These are phyloP conservation scores for Mortierella hygrophila DNA, from an alignment of 192 early-diverging fungal genomes.

Conservation along the genomic window DNA sequence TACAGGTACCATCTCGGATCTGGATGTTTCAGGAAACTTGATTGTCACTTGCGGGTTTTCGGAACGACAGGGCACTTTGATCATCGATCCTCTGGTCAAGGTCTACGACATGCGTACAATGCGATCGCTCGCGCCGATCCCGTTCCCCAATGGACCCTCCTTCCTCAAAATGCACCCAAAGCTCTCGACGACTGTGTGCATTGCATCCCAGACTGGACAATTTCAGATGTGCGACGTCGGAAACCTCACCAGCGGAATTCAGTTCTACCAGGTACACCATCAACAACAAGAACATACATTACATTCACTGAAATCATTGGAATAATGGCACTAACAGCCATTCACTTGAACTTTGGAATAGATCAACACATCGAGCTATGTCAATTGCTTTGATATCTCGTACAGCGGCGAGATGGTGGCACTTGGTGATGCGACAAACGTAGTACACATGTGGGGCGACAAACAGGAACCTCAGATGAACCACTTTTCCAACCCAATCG, in stretches of 20 bases:
- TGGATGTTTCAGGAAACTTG: conserved; percentile 81
- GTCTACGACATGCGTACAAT: conserved; percentile 85
- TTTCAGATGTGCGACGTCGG: conserved; percentile 78
- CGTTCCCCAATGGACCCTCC: conserved; percentile 75
- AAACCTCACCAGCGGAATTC: conserved; percentile 58
- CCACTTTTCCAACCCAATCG: conserved; percentile 68
- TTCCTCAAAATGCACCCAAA: conserved; percentile 82
- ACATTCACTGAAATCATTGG: conserved; percentile 17
- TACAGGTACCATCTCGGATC: conserved; percentile 80
- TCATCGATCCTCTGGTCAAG: conserved; percentile 84
- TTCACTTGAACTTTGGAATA: conserved; percentile 36
- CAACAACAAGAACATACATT: conserved; percentile 38
- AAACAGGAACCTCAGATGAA: conserved; percentile 76
- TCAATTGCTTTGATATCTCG: conserved; percentile 84
- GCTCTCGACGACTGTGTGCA: conserved; percentile 72
- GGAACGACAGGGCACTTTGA: conserved; percentile 66
- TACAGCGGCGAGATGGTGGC: conserved; percentile 82
- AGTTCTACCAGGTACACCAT: conserved; percentile 64
- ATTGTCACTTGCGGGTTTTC: conserved; percentile 85
- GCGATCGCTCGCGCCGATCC: conserved; percentile 75
- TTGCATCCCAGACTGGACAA: conserved; percentile 75
- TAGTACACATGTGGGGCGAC: conserved; percentile 84
- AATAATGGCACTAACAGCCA: background rate
- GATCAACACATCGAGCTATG: conserved; percentile 68
- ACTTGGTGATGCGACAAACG: conserved; percentile 83